Evolutionary conservation across 768 basidiomycete genomes (phyloP).

Genomic region (Pulveroboletus sp.): DNA sequence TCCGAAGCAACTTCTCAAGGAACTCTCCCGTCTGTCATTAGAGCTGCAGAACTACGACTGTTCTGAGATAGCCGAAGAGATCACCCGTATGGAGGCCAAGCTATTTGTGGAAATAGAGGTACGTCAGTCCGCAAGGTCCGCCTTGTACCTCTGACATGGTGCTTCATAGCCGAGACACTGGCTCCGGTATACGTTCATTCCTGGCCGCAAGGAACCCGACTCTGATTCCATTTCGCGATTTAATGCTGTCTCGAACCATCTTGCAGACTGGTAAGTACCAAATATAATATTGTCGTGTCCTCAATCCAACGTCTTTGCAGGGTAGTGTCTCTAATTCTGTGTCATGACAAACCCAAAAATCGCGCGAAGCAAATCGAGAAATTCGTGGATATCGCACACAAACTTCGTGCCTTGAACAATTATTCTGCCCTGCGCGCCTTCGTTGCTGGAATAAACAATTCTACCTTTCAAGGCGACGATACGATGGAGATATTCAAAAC

Average conservation of each 20-base stretch:
- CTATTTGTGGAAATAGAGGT: slow-evolving; percentile 79
- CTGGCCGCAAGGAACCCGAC: slow-evolving; percentile 59
- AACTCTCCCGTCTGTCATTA: slow-evolving; percentile 54
- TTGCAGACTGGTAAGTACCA: slow-evolving; percentile 69
- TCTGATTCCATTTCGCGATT: slow-evolving; percentile 70
- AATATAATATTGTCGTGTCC: neutral
- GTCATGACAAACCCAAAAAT: slow-evolving; percentile 71
- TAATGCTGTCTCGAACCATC: slow-evolving; percentile 73
- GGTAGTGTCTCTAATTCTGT: slow-evolving; percentile 88
- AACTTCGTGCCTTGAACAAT: slow-evolving; percentile 80
- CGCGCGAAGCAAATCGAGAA: slow-evolving; percentile 85
- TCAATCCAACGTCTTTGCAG: slow-evolving; percentile 38
- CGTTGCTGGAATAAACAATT: slow-evolving; percentile 87
- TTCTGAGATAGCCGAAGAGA: slow-evolving; percentile 76
- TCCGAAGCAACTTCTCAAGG: slow-evolving; percentile 61
- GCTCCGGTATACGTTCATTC: slow-evolving; percentile 72
- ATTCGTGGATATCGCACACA: slow-evolving; percentile 78
- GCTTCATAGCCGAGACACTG: slow-evolving; percentile 74
- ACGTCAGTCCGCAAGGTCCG: slow-evolving; percentile 14
- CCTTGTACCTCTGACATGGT: neutral
- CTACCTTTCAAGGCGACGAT: slow-evolving; percentile 72
- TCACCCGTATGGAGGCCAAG: slow-evolving; percentile 68
- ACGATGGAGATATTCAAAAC: slow-evolving; percentile 71
- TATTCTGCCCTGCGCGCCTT: slow-evolving; percentile 91
- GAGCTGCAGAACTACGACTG: slow-evolving; percentile 56